Conservation (phyloP, 768 basidiomycete genomes). For the Ephemerocybe angulata region DNA sequence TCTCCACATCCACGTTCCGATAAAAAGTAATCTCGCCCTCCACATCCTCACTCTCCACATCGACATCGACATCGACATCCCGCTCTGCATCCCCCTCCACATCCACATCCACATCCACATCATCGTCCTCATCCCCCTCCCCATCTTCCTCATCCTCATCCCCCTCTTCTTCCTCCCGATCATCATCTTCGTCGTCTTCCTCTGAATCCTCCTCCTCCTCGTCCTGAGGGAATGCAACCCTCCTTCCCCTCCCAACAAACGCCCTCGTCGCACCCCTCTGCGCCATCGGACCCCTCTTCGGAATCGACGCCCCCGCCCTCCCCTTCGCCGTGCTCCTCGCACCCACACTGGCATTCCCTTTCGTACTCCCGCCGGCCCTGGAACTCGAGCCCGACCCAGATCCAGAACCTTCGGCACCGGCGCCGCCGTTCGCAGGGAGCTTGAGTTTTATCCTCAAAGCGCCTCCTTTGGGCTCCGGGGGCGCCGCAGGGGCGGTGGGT, state of each 20-base stretch:
- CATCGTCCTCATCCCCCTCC: not conserved
- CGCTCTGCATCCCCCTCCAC: not conserved
- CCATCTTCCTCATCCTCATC: not conserved
- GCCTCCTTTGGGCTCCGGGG: not conserved
- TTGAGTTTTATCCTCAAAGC: not conserved
- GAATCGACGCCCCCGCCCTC: constrained; percentile 16
- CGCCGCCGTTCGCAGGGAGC: too few species aligned
- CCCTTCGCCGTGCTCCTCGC: constrained; percentile 30
- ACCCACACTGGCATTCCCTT: constrained; percentile 24
- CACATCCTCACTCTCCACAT: constrained; percentile 20
- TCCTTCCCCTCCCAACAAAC: constrained; percentile 26
- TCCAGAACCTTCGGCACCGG: too few species aligned
- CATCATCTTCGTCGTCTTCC: constrained; percentile 31
- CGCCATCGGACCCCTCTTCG: constrained; percentile 28
- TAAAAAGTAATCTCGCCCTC: too few species aligned
- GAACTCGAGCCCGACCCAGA: too few species aligned
- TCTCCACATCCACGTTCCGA: too few species aligned
- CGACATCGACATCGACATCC: too few species aligned
- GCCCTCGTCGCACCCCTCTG: constrained; percentile 33
- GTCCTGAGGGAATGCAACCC: not conserved
- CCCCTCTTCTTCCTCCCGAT: constrained; percentile 37
- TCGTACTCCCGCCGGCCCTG: constrained; percentile 20
- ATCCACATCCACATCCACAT: not conserved
- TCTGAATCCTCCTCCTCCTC: constrained; percentile 10
- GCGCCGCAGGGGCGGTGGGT: not conserved